These are phyloP conservation scores for Saccharomyces kudriavzevii DNA, from an alignment of 805 yeast genomes.

Conservation along the genomic window DNA sequence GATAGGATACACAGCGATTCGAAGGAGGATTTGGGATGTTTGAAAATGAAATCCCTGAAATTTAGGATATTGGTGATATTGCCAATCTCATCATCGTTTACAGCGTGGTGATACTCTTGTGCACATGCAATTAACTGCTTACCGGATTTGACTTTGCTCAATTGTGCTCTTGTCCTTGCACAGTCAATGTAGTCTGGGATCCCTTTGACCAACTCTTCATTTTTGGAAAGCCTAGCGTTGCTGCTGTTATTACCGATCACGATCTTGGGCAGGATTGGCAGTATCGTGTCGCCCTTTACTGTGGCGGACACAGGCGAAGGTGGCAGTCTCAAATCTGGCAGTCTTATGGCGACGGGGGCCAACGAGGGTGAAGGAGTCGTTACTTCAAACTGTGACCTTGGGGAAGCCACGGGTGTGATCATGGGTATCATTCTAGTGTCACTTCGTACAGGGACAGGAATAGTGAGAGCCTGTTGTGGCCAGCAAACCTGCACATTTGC, in stretches of 20 bases:
- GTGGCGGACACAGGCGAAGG: background rate
- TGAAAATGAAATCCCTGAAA: background rate
- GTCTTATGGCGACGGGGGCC: background rate
- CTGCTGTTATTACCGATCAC: background rate
- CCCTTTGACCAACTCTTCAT: background rate
- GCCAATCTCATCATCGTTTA: background rate
- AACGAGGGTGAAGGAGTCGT: background rate
- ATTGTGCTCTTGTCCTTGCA: background rate
- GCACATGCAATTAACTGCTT: background rate
- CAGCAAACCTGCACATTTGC: background rate
- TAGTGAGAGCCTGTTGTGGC: background rate
- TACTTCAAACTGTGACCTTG: background rate
- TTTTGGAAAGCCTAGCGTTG: background rate
- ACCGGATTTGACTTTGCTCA: background rate
- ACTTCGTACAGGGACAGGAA: background rate
- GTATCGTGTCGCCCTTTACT: background rate
- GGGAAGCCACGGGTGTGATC: background rate
- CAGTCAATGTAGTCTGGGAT: background rate
- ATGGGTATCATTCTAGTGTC: background rate
- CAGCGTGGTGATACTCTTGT: background rate
- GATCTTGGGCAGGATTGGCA: background rate
- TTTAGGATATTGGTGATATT: background rate
- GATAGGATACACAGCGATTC: background rate
- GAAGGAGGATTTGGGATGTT: background rate
- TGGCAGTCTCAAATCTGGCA: background rate